Percentiles rank a stretch among this genome's conserved stretches.
These are phyloP conservation scores for Aspergillus awamori DNA, from an alignment of 2,329 filamentous ascomycete genomes.

Conservation along the genomic window DNA sequence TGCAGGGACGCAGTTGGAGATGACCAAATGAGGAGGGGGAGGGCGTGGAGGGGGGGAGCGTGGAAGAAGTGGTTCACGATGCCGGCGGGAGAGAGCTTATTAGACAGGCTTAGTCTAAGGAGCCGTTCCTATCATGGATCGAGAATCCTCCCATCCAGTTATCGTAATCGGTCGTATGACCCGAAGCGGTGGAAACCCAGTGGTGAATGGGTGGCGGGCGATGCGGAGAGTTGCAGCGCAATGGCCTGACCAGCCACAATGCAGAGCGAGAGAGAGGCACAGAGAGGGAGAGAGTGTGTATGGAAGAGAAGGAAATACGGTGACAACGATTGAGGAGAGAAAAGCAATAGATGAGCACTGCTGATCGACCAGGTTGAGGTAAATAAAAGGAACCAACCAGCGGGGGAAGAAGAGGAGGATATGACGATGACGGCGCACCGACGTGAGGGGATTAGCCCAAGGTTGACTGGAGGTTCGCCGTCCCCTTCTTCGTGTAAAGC, in stretches of 20 bases:
- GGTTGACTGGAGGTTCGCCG: not conserved
- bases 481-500: not conserved
- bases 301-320: not conserved
- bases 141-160: conserved; percentile 6
- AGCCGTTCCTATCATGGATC: conserved; percentile 2
- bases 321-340: conserved; percentile 2
- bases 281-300: not conserved
- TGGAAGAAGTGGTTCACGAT: not conserved
- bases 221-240: conserved; percentile 13
- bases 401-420: not conserved
- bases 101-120: not conserved
- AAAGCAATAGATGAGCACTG: not conserved
- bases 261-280: not conserved
- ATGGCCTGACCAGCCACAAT: conserved; percentile 7
- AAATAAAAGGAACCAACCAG: conserved; percentile 1
- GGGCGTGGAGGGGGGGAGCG: too few species aligned
- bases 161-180: conserved; percentile 9
- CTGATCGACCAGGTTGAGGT: not conserved
- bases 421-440: conserved; percentile 6
- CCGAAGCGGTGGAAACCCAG: not conserved
- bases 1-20: conserved; percentile 2
- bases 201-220: not conserved
- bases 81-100: not conserved
- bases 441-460: conserved; percentile 13
- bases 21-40: conserved; percentile 3